Conservation (phyloP, 129 eudicot species). For the Saposhnikovia divaricata region DNA sequence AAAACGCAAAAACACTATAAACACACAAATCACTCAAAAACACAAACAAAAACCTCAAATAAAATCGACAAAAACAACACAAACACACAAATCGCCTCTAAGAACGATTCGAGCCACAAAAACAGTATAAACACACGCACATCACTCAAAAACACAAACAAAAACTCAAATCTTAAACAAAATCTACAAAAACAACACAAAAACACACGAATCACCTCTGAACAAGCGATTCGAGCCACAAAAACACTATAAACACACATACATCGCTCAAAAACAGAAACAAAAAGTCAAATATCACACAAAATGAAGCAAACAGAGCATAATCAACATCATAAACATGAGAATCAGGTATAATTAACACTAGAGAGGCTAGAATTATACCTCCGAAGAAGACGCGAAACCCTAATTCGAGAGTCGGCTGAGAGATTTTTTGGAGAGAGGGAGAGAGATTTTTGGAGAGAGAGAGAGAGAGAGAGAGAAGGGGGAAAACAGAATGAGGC, state of each 20-base stretch:
- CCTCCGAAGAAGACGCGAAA: neutral
- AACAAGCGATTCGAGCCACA: too few relatives aligned
- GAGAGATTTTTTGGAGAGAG: too few relatives aligned
- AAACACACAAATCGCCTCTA: neutral
- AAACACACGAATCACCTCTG: too few relatives aligned
- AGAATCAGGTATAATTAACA: neutral
- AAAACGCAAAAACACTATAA: neutral
- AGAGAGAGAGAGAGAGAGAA: neutral
- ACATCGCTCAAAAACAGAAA: neutral
- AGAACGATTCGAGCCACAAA: neutral
- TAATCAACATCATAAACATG: neutral
- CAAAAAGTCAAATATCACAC: too few relatives aligned
- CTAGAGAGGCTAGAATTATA: neutral
- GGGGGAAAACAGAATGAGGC: neutral
- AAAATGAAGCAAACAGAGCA: neutral
- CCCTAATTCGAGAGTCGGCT: constrained; percentile 1
- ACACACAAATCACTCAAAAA: neutral
- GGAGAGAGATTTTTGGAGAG: neutral
- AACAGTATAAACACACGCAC: neutral
- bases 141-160: neutral
- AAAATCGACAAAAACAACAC: neutral
- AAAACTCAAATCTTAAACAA: neutral
- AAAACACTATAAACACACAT: too few relatives aligned
- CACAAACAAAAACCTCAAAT: too few relatives aligned
- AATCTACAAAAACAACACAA: too few relatives aligned